Evolutionary conservation across 106 monocot genomes (phyloP).

Genomic region (Posidonia australis): DNA sequence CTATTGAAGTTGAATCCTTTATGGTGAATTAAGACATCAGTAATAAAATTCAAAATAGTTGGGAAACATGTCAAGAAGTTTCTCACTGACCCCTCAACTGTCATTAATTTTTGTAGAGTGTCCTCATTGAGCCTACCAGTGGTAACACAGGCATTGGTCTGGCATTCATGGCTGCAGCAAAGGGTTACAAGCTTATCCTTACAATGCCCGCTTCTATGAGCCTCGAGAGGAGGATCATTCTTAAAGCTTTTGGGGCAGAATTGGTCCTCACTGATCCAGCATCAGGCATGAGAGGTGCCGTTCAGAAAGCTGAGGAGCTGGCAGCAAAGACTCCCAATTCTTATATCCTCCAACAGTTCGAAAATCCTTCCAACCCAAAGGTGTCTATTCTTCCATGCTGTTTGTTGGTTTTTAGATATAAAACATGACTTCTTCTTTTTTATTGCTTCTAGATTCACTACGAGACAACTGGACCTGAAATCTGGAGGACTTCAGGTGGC

Average conservation of each 20-base stretch:
- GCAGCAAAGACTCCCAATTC: constrained; percentile 43
- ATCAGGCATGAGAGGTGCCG: constrained; percentile 46
- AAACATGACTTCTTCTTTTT: background rate
- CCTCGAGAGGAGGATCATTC: constrained; percentile 60
- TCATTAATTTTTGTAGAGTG: constrained; percentile 25
- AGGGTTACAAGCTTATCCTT: constrained; percentile 48
- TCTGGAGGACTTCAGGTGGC: constrained; percentile 46
- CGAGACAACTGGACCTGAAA: constrained; percentile 58
- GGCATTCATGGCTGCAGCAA: constrained; percentile 69
- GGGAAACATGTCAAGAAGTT: background rate
- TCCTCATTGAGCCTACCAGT: constrained; percentile 64
- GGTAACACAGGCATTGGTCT: constrained; percentile 72
- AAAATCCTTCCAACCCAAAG: constrained; percentile 58
- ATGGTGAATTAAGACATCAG: background rate
- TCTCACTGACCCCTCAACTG: background rate
- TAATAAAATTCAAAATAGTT: background rate
- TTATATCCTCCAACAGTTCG: constrained; percentile 63
- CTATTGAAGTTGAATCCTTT: background rate
- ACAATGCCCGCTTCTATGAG: constrained; percentile 79
- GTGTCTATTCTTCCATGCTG: constrained; percentile 8
- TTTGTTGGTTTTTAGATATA: background rate
- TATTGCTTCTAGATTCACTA: constrained; percentile 37
- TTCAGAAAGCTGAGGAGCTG: constrained; percentile 49
- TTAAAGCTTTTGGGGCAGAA: constrained; percentile 62
- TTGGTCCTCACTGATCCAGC: constrained; percentile 46